phyloP scores from a whole-genome alignment of 164 flowering plant species.

The Akebia trifoliata region DNA sequence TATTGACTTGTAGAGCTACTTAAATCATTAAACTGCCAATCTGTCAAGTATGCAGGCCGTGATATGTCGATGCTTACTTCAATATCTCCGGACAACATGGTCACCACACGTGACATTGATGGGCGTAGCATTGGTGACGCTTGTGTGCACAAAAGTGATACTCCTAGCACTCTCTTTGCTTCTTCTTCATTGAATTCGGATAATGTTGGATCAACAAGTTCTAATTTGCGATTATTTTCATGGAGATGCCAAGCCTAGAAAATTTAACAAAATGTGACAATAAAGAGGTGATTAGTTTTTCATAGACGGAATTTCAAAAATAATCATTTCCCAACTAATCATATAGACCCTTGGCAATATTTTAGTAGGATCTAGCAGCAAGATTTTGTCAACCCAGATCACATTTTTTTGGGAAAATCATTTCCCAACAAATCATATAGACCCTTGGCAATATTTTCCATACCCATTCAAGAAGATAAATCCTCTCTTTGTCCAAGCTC shows the following conservation, averaged over 20 bases:
- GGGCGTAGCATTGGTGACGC: conserved; percentile 56
- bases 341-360: too few species aligned
- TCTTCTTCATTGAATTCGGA: conserved; percentile 33
- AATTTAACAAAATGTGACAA: neutral
- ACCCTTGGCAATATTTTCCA: too few species aligned
- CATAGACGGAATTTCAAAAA: too few species aligned
- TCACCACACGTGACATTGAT: conserved; percentile 58
- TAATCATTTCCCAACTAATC: too few species aligned
- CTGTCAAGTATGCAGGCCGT: conserved; percentile 24
- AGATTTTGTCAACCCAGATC: too few species aligned
- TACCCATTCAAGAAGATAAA: conserved; percentile 33
- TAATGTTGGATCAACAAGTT: conserved; percentile 21
- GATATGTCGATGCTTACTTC: conserved; percentile 42
- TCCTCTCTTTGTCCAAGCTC: conserved; percentile 16
- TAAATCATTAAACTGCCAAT: conserved; percentile 10
- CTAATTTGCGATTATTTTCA: conserved; percentile 13
- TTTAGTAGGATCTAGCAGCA: too few species aligned
- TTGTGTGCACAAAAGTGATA: conserved; percentile 61
- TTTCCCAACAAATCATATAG: too few species aligned
- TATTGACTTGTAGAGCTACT: conserved; percentile 15
- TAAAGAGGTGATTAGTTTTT: neutral
- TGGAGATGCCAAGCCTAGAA: conserved; percentile 19
- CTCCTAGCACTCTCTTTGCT: conserved; percentile 35
- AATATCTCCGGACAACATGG: conserved; percentile 56
- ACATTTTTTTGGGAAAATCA: too few species aligned